phyloP scores from a whole-genome alignment of 306 rosid species.

The Canavalia ensiformis region DNA sequence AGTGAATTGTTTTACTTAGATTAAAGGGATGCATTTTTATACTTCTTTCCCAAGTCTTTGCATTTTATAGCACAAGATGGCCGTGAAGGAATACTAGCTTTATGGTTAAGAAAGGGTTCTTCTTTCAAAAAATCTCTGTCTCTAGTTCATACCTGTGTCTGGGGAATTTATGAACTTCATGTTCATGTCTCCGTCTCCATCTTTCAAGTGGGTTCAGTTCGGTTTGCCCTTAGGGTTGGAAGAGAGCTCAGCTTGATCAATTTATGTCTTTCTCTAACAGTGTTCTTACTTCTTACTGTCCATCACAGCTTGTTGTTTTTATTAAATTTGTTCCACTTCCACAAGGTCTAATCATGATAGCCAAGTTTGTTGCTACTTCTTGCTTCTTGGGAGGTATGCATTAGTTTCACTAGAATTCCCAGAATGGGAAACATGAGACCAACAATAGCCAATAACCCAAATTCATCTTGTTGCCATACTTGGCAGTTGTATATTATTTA shows the following conservation, averaged over 20 bases:
- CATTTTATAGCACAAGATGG: not conserved
- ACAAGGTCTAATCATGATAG: not conserved
- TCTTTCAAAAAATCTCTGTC: too few relatives aligned
- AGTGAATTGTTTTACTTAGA: not conserved
- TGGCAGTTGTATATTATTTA: not conserved
- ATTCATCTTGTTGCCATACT: not conserved
- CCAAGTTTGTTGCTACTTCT: not conserved
- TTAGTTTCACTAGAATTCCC: not conserved
- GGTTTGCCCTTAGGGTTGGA: too few relatives aligned
- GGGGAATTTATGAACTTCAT: too few relatives aligned
- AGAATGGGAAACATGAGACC: slow-evolving; percentile 2
- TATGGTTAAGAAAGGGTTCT: too few relatives aligned
- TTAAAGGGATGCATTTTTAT: not conserved
- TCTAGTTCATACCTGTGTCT: too few relatives aligned
- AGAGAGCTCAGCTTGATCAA: not conserved
- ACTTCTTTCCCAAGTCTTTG: slow-evolving; percentile 17
- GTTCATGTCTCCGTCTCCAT: too few relatives aligned
- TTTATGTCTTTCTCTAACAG: not conserved
- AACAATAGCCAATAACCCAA: not conserved
- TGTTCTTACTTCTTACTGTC: not conserved
- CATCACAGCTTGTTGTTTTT: not conserved
- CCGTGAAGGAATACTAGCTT: not conserved
- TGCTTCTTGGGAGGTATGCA: not conserved
- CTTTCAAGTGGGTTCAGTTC: too few relatives aligned
- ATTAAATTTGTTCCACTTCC: not conserved